phyloP scores from a whole-genome alignment of 2,329 filamentous ascomycete species.

The Verticillium tricorpus region DNA sequence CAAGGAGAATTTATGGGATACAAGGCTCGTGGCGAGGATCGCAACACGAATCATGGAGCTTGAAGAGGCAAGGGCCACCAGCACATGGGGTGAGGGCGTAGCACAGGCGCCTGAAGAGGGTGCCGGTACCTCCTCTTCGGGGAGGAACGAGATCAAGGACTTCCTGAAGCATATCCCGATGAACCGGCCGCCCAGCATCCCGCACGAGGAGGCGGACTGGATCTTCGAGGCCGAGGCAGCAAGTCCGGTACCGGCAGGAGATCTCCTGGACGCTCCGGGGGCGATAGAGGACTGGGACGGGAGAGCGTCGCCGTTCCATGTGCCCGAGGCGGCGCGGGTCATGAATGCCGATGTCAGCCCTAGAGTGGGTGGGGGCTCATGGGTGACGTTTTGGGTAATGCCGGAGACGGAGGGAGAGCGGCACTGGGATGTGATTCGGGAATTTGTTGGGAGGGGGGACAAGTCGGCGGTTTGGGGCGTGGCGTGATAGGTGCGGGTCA shows the following conservation, averaged over 20 bases:
- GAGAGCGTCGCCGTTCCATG: slow-evolving; percentile 20
- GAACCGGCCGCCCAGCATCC: neutral
- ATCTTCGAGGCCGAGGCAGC: neutral
- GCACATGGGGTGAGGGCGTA: neutral
- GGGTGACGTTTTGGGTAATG: slow-evolving; percentile 23
- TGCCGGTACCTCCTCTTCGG: neutral
- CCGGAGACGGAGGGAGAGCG: slow-evolving; percentile 14
- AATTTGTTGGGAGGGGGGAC: slow-evolving; percentile 12
- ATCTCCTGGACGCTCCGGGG: neutral
- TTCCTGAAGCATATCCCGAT: neutral
- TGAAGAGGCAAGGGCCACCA: slow-evolving; percentile 22
- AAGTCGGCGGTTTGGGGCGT: neutral
- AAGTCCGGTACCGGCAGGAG: neutral
- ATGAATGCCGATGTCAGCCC: slow-evolving; percentile 25
- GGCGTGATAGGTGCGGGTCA: neutral
- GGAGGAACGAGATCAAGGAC: neutral
- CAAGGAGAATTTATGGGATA: slow-evolving; percentile 35
- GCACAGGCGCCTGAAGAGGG: neutral
- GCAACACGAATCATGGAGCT: slow-evolving; percentile 29
- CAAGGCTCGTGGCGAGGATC: slow-evolving; percentile 24
- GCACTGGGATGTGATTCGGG: slow-evolving; percentile 23
- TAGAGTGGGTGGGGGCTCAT: slow-evolving; percentile 17
- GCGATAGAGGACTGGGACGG: neutral
- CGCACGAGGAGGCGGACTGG: neutral
- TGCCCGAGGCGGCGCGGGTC: slow-evolving; percentile 20